A percentile compares a stretch with the other conserved stretches of the same genome.
Evolutionary conservation across 1,139 yeast species (phyloP).

Genomic region (Kazachstania sp.): DNA sequence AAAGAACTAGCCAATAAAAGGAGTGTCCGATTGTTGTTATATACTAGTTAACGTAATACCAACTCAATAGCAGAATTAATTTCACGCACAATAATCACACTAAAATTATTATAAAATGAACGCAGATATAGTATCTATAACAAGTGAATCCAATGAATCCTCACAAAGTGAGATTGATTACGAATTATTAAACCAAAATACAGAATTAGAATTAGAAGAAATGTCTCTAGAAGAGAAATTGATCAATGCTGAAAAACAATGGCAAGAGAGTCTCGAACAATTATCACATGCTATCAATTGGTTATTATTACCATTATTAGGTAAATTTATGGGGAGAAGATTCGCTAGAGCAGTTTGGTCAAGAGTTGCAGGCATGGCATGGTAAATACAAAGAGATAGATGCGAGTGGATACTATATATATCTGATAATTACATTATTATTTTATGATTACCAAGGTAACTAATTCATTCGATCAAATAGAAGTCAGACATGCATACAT

Average conservation of each 20-base stretch:
- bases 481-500: too few species aligned
- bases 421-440: too few species aligned
- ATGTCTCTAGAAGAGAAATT: conserved; percentile 9
- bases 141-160: neutral
- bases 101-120: neutral
- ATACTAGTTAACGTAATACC: too few species aligned
- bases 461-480: too few species aligned
- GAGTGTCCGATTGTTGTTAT: too few species aligned
- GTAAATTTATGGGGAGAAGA: conserved; percentile 51
- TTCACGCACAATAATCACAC: too few species aligned
- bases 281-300: conserved; percentile 43
- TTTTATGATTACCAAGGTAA: neutral
- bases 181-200: neutral
- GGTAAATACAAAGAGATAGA: neutral
- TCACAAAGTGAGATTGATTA: neutral
- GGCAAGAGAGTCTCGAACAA: conserved; percentile 57
- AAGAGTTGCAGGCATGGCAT: conserved; percentile 13
- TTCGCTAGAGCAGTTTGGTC: conserved; percentile 37
- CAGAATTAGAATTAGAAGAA: conserved; percentile 4
- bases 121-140: neutral
- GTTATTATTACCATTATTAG: conserved; percentile 50
- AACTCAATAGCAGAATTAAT: too few species aligned
- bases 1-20: too few species aligned
- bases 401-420: too few species aligned
- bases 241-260: conserved; percentile 46